Evolutionary conservation across 2,329 filamentous ascomycete genomes (phyloP).

Genomic region (Trichophyton simii): DNA sequence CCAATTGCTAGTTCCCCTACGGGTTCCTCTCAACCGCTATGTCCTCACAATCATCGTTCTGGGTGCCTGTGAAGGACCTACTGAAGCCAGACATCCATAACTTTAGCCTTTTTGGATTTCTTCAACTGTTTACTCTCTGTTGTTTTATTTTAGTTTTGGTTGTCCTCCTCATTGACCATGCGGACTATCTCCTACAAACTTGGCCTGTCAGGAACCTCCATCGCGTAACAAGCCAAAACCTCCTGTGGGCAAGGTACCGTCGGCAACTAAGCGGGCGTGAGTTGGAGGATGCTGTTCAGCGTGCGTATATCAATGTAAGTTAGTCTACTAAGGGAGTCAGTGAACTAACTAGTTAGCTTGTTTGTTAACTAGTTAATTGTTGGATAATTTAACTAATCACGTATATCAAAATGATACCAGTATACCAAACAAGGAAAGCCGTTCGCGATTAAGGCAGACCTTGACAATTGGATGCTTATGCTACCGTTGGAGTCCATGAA

Average conservation of each 20-base stretch:
- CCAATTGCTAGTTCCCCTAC: too few relatives aligned
- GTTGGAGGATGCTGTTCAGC: not conserved
- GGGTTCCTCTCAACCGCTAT: too few relatives aligned
- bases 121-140: not conserved
- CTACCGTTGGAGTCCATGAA: not conserved
- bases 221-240: not conserved
- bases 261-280: not conserved
- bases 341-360: not conserved
- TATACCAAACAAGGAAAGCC: not conserved
- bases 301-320: not conserved
- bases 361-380: not conserved
- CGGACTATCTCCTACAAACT: not conserved
- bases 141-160: not conserved
- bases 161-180: not conserved
- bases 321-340: not conserved
- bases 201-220: not conserved
- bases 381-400: not conserved
- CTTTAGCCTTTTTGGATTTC: not conserved
- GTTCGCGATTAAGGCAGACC: not conserved
- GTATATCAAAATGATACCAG: not conserved
- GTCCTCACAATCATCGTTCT: too few relatives aligned
- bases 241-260: not conserved
- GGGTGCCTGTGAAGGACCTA: not conserved
- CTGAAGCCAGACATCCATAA: not conserved
- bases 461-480: not conserved